Evolutionary conservation across 352 stramenopile genomes (phyloP).

Genomic region (Phytophthora sp.): DNA sequence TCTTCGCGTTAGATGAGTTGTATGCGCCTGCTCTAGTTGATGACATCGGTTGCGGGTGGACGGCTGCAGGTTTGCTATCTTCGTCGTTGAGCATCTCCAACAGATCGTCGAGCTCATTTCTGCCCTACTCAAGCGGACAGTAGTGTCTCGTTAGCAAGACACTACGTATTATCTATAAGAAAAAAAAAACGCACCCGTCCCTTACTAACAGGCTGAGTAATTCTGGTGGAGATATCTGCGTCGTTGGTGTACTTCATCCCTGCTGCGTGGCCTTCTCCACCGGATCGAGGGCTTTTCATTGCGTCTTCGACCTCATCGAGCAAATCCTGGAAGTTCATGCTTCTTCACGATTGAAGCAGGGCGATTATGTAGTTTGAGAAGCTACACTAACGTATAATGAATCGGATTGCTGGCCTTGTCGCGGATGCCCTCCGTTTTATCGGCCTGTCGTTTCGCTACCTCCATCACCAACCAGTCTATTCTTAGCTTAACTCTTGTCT

Average conservation of each 20-base stretch:
- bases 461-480: constrained; percentile 21
- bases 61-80: constrained; percentile 36
- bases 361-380: background rate
- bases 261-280: constrained; percentile 9
- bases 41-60: constrained; percentile 41
- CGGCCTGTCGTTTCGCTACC: constrained; percentile 15
- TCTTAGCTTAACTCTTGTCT: constrained; percentile 18
- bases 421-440: constrained; percentile 19
- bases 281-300: constrained; percentile 47
- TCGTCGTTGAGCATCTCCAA: constrained; percentile 68
- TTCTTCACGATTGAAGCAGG: background rate
- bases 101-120: constrained; percentile 78
- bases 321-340: constrained; percentile 78
- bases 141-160: background rate
- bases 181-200: constrained; percentile 14
- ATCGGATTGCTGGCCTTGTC: background rate
- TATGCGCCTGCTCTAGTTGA: constrained; percentile 22
- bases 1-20: constrained; percentile 23
- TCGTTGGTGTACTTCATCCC: constrained; percentile 19
- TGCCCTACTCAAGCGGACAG: constrained; percentile 13
- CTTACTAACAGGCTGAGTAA: constrained; percentile 24
- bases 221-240: constrained; percentile 3
- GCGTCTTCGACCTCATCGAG: constrained; percentile 74
- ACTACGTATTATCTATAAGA: too few species aligned
- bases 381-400: background rate